Evolutionary conservation across 352 stramenopile genomes (phyloP).

Genomic region (Plasmopara halstedii): DNA sequence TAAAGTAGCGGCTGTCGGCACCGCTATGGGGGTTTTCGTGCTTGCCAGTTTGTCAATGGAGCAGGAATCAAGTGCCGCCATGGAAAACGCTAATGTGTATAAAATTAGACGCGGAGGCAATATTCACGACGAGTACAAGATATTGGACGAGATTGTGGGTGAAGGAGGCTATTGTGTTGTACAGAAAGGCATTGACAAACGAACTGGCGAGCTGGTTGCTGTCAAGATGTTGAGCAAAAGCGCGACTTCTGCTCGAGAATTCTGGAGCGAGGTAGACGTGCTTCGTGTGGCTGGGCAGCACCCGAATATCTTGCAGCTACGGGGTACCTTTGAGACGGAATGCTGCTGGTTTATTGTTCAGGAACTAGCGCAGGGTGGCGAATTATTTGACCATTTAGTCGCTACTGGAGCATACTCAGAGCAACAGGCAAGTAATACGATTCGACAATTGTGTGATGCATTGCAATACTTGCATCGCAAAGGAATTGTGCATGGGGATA

Average conservation of each 20-base stretch:
- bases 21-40: slow-evolving; percentile 8
- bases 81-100: slow-evolving; percentile 10
- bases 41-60: slow-evolving; percentile 3
- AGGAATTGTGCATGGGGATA: slow-evolving; percentile 81
- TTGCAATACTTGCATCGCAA: slow-evolving; percentile 83
- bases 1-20: slow-evolving; percentile 12
- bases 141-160: slow-evolving; percentile 72
- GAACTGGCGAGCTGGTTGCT: slow-evolving; percentile 59
- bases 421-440: slow-evolving; percentile 54
- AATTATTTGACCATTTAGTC: slow-evolving; percentile 85
- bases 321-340: slow-evolving; percentile 65
- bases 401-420: slow-evolving; percentile 84
- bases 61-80: slow-evolving; percentile 9
- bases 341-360: slow-evolving; percentile 77
- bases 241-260: slow-evolving; percentile 67
- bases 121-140: slow-evolving; percentile 69
- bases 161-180: slow-evolving; percentile 79
- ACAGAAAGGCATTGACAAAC: slow-evolving; percentile 53
- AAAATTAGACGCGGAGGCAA: slow-evolving; percentile 15
- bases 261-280: slow-evolving; percentile 80
- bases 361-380: slow-evolving; percentile 75
- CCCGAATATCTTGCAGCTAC: slow-evolving; percentile 74
- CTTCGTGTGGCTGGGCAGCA: slow-evolving; percentile 61
- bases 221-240: slow-evolving; percentile 78
- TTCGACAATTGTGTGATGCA: slow-evolving; percentile 69